Base-by-base conservation (phyloP, 352 stramenopile genomes). In the Nothophytophthora sp. region DNA sequence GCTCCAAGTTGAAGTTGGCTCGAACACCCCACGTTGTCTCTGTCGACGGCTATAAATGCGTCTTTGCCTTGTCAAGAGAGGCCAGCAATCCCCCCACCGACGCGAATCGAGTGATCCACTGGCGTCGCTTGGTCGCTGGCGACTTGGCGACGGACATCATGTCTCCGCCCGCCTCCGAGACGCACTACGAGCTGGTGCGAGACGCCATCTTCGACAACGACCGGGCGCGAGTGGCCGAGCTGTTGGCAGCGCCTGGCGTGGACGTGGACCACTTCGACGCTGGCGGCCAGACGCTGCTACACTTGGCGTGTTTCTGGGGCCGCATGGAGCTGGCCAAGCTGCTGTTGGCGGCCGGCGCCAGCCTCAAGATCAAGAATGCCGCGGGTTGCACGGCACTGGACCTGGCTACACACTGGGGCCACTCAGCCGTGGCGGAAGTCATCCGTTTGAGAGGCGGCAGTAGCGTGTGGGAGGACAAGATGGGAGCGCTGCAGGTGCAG, bases 191-290 rank as follows among this genome's bases (percentile, higher is more conserved):
- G 28, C 52, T 76, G 33, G 60, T 91, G 18, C 77, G 81, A 8
- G 81, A 91, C 42, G 81, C 81, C 16, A 84, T 91, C 37, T 91
- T 88, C 38, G 76, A 89, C 44, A 78, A 89, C 42, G 73, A 89
- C 42, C 47, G 55, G 4, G 54, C 55, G 20, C 72, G 71, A 3
- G 66, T 84, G 6, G 41, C 73, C 0, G 67, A 88, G 37, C 48
- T 88, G 6, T 34, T 91, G 24, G 37, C 50, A 0, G 22, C 37
- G 9, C 48, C 70, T 1, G 63, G 64, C 1, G 63, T 88, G 0
- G 76, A 91, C 20, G 70, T 88, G 8, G 80, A 91, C 46, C 71
- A 89, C 37, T 82, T 81, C n/a, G 81, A 91, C 36, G 73, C 81
- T 30, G 76, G 76, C 3, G 81, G 81, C 0, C 81, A 91, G 51